Evolutionary conservation across 1,139 yeast species (phyloP), one percentile per base, ranked within the genome.

Genomic region (Pichia sp.): DNA sequence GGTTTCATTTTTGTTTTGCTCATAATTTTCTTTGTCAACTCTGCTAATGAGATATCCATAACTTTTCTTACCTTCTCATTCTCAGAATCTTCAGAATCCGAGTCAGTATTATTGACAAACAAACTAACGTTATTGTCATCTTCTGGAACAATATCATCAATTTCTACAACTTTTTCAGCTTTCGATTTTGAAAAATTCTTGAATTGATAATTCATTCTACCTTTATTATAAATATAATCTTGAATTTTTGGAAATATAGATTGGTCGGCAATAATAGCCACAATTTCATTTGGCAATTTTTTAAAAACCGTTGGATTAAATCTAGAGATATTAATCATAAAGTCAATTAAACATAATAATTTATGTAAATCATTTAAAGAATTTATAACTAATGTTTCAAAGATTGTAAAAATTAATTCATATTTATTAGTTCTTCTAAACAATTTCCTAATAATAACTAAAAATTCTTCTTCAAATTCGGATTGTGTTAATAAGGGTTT

Each of bases 201-300:
- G 30, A 57, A 57, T 22, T 40, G 43, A 33, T 55, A 57, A 22
- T 55, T 50, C 51, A 56, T 49, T 50, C 61, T 48, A 11, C 51
- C 46, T 12, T 38, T 39, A 28, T 55, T 45, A 20, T 36, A 36
- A 12, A 57, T 30, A 30, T 46, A 44, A 11, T 45, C 40, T n/a
- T 47, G 41, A 6, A 55, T 31, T 12, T 40, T 43, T n/a, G 35
- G 28, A 42, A 55, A 54, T 1, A 48, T 33, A 6, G 51, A 39
- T 4, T 39, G 26, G 3, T 44, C 37, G 1, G 42, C 12, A 4
- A 54, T 27, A 6, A 39, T 45, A 4, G 37, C 32, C 8, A 55
- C 33, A 3, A 57, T 33, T n/a, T 55, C 60, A 41, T 50, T 54
- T 1, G 60, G 60, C 12, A 58, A 42, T 20, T 45, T 40, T 4